Conservation (phyloP, 805 yeast species). For the Scheffersomyces lignosus region DNA sequence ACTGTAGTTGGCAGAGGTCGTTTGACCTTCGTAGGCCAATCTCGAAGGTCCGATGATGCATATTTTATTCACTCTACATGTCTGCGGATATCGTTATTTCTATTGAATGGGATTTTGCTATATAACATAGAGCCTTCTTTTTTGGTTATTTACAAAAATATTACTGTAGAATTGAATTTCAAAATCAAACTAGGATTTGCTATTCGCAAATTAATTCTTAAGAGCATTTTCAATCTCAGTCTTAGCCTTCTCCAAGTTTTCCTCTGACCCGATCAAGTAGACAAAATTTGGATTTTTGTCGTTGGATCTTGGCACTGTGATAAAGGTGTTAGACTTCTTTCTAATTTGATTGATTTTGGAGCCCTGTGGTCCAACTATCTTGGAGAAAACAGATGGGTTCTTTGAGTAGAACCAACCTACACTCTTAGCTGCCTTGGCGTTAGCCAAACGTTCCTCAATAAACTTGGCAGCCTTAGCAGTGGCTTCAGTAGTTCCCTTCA, state of each 20-base stretch:
- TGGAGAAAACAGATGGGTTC: constrained; percentile 53
- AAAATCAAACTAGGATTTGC: too few relatives aligned
- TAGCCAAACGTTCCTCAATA: constrained; percentile 50
- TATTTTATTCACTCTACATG: too few relatives aligned
- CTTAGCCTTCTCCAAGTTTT: constrained; percentile 43
- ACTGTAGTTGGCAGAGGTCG: too few relatives aligned
- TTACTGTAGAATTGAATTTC: too few relatives aligned
- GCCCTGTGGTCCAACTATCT: constrained; percentile 78
- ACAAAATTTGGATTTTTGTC: constrained; percentile 56
- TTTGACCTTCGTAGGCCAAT: too few relatives aligned
- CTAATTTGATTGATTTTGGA: constrained; percentile 62
- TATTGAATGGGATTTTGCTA: too few relatives aligned
- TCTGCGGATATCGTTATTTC: too few relatives aligned
- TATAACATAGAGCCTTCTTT: too few relatives aligned
- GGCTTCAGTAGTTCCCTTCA: constrained; percentile 52
- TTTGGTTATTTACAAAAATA: too few relatives aligned
- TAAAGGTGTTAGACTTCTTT: constrained; percentile 53
- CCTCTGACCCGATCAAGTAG: constrained; percentile 59
- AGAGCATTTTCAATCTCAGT: constrained; percentile 9
- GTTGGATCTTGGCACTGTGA: constrained; percentile 61
- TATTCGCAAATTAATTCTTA: not conserved
- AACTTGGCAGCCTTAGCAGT: constrained; percentile 53
- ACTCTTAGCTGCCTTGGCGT: constrained; percentile 45
- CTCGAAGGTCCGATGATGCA: too few relatives aligned
- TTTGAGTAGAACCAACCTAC: constrained; percentile 65